Base-by-base conservation (phyloP, 2,329 filamentous ascomycete genomes). In the Paraconiothyrium brasiliense region DNA sequence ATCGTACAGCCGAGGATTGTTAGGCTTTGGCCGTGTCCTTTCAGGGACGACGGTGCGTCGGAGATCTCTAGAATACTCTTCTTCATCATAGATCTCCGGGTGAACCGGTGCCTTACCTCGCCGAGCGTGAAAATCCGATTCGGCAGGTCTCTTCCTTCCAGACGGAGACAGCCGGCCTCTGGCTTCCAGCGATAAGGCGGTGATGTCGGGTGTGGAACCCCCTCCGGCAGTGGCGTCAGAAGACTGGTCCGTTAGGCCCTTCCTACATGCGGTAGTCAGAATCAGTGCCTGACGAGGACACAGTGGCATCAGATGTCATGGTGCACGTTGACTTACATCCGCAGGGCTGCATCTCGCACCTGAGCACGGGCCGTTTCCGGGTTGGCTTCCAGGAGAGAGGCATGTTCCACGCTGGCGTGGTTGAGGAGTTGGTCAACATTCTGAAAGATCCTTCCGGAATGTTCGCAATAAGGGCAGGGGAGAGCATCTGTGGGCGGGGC, bases 351-450 rank as follows among this genome's bases (percentile, higher is more conserved):
- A 11, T 71, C 67, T 47, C 54, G 66, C 24, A 77, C 49, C 30
- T 69, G 63, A 4, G 67, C 68, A 50, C 69, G 69, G 30, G 71
- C 71, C 37, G 70, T 55, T 46, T 58, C 55, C 20, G 67, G 63
- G 22, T 66, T 35, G 4, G 55, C 66, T 10, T 64, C 49, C n/a
- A 78, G 41, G 6, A 68, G 60, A 1, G 65, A 49, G 8, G 58
- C 49, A 63, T 79, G 77, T 9, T 77, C 71, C 2, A 61, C 47
- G n/a, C 57, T 69, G 9, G 65, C 71, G 58, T 79, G 76, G 34
- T 60, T 54, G 35, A 63, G 64, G 0, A 78, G 60, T 34, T 74
- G 70, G 13, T 72, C 67, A 1, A 70, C 20, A 35, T 10, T 66
- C 10, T 73, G 72, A 59, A 79, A 79, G 0, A 74, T 70, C 1